These are phyloP conservation scores for Drechslerella dactyloides DNA, from an alignment of 2,329 filamentous ascomycete genomes.

Conservation along the genomic window DNA sequence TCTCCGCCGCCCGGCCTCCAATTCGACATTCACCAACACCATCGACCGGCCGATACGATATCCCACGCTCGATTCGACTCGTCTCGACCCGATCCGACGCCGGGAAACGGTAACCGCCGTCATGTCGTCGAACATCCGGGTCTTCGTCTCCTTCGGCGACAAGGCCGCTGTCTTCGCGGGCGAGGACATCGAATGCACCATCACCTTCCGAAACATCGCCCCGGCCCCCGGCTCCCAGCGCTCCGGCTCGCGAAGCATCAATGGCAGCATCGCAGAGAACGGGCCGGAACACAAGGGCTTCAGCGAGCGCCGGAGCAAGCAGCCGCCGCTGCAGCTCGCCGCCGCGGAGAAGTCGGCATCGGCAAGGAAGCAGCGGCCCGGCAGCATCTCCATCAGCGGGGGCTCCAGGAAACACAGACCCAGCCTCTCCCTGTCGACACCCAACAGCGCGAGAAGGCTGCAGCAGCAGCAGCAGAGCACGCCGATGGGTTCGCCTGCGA, in stretches of 20 bases:
- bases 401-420: conserved; percentile 68
- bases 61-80: background rate
- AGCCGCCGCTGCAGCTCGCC: conserved; percentile 50
- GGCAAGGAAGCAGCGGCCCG: conserved; percentile 51
- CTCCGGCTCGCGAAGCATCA: conserved; percentile 53
- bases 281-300: conserved; percentile 27
- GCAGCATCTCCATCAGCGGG: conserved; percentile 58
- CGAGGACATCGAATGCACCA: conserved; percentile 92
- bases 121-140: conserved; percentile 75
- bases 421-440: conserved; percentile 67
- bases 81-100: background rate
- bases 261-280: conserved; percentile 41
- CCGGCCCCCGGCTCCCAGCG: conserved; percentile 58
- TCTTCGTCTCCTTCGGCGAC: conserved; percentile 93
- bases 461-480: conserved; percentile 7
- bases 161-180: conserved; percentile 88
- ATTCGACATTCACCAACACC: no score
- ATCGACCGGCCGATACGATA: background rate
- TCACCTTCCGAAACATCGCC: conserved; percentile 90
- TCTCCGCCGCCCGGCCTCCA: no score
- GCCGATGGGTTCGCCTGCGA: conserved; percentile 40
- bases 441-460: conserved; percentile 41
- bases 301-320: conserved; percentile 49
- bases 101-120: background rate
- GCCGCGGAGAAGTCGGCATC: conserved; percentile 46